These are phyloP conservation scores for Hypholoma fasciculare DNA, from an alignment of 768 basidiomycete genomes.

Conservation along the genomic window DNA sequence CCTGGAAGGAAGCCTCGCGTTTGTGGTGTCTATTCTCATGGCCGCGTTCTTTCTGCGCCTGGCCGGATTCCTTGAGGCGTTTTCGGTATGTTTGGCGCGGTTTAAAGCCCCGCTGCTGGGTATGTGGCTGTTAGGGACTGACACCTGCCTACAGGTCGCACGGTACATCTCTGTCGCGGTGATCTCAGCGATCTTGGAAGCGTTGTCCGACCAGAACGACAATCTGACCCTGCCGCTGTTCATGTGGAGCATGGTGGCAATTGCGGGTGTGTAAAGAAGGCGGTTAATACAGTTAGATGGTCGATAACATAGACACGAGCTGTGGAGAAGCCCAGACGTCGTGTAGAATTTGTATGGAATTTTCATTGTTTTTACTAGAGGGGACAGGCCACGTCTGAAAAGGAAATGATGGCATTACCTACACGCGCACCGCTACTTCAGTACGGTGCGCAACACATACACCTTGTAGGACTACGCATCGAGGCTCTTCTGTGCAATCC, in stretches of 20 bases:
- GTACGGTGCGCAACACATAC: no score
- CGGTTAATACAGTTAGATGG: neutral
- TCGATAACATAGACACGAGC: no score
- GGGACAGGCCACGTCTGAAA: no score
- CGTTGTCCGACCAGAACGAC: constrained; percentile 94
- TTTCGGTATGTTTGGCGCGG: constrained; percentile 61
- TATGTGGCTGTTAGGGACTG: constrained; percentile 2
- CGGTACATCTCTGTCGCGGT: constrained; percentile 65
- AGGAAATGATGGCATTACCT: no score
- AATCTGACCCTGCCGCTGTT: constrained; percentile 96
- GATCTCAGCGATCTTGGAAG: constrained; percentile 81
- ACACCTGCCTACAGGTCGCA: constrained; percentile 44
- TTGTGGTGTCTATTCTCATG: constrained; percentile 66
- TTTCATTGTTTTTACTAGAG: no score
- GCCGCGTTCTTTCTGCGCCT: constrained; percentile 74
- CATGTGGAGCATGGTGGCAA: constrained; percentile 86
- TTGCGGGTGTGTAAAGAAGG: constrained; percentile 39
- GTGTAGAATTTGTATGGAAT: no score
- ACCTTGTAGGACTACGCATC: no score
- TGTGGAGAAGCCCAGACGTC: no score
- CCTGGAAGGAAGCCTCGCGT: constrained; percentile 87
- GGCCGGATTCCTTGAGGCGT: constrained; percentile 66
- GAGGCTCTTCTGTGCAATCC: no score
- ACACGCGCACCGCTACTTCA: no score
- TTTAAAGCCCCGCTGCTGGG: neutral